Base-by-base conservation (phyloP, 805 yeast genomes). In the Metschnikowia hibisci region DNA sequence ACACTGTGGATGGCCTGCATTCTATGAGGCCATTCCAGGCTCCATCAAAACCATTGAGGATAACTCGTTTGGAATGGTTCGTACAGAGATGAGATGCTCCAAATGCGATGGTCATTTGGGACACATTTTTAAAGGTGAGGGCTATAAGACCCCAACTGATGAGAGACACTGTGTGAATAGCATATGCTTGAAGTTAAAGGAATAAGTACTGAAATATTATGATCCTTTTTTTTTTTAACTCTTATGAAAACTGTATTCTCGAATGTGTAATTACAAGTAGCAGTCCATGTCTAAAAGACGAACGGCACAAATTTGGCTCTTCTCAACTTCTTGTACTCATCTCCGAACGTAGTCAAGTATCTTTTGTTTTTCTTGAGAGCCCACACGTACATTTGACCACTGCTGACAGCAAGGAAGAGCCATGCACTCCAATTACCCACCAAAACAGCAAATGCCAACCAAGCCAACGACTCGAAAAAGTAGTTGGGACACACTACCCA, bases 1-100 rank as follows among this genome's bases (percentile, higher is more conserved):
- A 10, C 88, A 88, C 42, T 93, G 99, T 63, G 99, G 99, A 2
- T 93, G 99, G 99, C 99, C 99, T 1, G 90, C 96, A 0, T 93
- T 93, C 63, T 91, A 83, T 62, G 84, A 87, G 45, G 96, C 95
- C 1, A 69, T 87, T 31, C 95, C 96, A 0, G 90, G 89, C 0
- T 74, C 96, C 5, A 74, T 93, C 31, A 73, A 63, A 15, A 71
- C 83, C 10, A 64, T 75, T 45, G 73, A 69, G 14, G 99, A 93
- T 62, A 55, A 44, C 0, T 63, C 82, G 6, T 64, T 67, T 39
- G 98, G 98, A 0, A 89, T 84, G 93, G 71, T 68, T 11, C 74
- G 99, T 48, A 87, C 81, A 10, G 99, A 93, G 61, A 90, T 93
- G 82, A 73, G 84, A 49, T 93, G 99, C 60, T 69, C 82, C 10